Base-by-base conservation (phyloP, 345 rosid species). In the Corchorus olitorius region DNA sequence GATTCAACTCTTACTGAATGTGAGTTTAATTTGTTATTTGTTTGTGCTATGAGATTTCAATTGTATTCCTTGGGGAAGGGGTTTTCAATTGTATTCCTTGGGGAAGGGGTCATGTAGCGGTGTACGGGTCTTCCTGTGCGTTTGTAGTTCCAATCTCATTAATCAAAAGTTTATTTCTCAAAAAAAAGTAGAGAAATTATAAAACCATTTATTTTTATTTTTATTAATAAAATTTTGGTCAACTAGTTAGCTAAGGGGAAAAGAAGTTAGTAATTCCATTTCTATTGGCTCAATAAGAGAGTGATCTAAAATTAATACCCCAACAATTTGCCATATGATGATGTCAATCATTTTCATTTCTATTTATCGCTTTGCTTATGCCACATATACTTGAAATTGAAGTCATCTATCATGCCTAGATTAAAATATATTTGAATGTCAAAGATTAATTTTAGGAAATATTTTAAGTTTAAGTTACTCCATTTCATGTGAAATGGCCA, bases 321-420 rank as follows among this genome's bases (percentile, higher is more conserved):
- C 20, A 27, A 2, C 20, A 45, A 2, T 16, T 62, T 49, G 49
- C 43, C 49, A 0, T 39, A 37, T 71, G 39, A 13, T 72, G 43
- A 43, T 72, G 49, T 58, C 75, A 72, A 12, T 20, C 39, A 19
- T 19, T 55, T 39, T n/a, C 48, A 55, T 59, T 37, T 70, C 22
- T 33, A 72, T 19, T n/a, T 35, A 19, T 17, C 7, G 17, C 9
- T 50, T 69, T 69, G 60, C 60, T 50, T 50, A 49, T 50, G 37
- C 34, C 2, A 52, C 11, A 53, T 34, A 16, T 8, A 39, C 43
- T 33, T 33, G 34, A 19, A 70, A 70, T 70, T 70, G 15, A 70
- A 35, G 74, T 50, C 74, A 70, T 35, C 74, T n/a, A 39, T 52
- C 58, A 55, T 37, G 60, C 27, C 66, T 35, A 34, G 15, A 34